phyloP scores from a whole-genome alignment of 2,329 filamentous ascomycete species.

The Aspergillus pseudoglaucus region DNA sequence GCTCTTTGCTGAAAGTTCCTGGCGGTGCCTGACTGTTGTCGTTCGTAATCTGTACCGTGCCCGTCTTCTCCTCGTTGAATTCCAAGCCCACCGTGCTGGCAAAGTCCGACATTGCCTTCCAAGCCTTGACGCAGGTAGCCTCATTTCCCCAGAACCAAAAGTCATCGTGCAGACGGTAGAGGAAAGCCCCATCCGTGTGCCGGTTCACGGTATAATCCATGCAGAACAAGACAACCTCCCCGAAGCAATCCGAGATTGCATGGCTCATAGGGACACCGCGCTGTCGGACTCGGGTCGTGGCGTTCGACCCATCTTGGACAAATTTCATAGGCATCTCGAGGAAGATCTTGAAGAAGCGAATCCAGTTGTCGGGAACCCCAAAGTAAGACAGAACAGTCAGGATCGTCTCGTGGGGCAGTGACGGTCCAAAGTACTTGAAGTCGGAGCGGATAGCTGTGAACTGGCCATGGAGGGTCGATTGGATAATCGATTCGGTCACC shows the following conservation, averaged over 20 bases:
- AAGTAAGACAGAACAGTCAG: constrained; percentile 53
- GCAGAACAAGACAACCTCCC: constrained; percentile 57
- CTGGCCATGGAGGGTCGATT: constrained; percentile 42
- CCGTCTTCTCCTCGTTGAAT: constrained; percentile 55
- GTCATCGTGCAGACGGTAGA: constrained; percentile 60
- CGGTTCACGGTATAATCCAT: constrained; percentile 61
- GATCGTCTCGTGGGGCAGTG: constrained; percentile 55
- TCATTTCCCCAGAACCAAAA: constrained; percentile 62
- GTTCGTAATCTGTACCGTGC: constrained; percentile 40
- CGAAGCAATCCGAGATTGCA: constrained; percentile 53
- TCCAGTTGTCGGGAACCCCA: constrained; percentile 51
- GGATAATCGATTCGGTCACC: constrained; percentile 50
- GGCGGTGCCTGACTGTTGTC: not conserved
- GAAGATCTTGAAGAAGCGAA: constrained; percentile 54
- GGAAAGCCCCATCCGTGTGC: constrained; percentile 45
- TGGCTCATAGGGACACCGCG: constrained; percentile 57
- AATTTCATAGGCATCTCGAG: constrained; percentile 56
- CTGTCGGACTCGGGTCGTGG: constrained; percentile 40
- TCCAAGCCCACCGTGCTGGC: constrained; percentile 49
- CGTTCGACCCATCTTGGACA: constrained; percentile 45
- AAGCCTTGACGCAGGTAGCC: constrained; percentile 49
- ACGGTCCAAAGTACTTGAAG: constrained; percentile 54
- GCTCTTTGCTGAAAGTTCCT: not conserved
- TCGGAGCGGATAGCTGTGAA: constrained; percentile 53
- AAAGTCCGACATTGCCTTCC: constrained; percentile 54